These are phyloP conservation scores for Colletotrichum falcatum DNA, from an alignment of 2,329 filamentous ascomycete species.

Conservation along the genomic window DNA sequence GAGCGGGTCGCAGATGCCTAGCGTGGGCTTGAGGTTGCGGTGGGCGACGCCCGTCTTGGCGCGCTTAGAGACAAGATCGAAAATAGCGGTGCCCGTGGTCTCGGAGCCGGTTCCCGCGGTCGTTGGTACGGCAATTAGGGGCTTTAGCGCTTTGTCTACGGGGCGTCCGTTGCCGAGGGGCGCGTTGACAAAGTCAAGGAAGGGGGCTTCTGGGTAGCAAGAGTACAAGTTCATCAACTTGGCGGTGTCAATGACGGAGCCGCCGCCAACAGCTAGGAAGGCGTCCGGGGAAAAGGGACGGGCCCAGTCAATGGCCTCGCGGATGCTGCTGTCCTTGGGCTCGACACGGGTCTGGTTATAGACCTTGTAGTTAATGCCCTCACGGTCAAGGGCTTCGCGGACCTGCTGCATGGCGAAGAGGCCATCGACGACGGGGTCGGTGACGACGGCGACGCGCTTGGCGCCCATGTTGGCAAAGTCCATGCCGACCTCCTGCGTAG, in stretches of 20 bases:
- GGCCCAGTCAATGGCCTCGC: conserved; percentile 88
- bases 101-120: conserved; percentile 91
- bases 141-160: conserved; percentile 76
- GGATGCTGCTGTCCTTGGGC: conserved; percentile 93
- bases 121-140: conserved; percentile 85
- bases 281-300: conserved; percentile 86
- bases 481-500: conserved; percentile 97
- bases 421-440: conserved; percentile 83
- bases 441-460: conserved; percentile 91
- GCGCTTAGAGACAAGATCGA: conserved; percentile 88
- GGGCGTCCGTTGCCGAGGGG: conserved; percentile 89
- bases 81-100: conserved; percentile 97
- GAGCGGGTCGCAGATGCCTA: conserved; percentile 86
- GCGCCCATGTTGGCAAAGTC: conserved; percentile 93
- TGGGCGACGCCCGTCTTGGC: conserved; percentile 98
- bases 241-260: conserved; percentile 97
- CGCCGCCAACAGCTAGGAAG: conserved; percentile 91
- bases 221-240: conserved; percentile 99
- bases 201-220: conserved; percentile 89
- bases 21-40: conserved; percentile 92
- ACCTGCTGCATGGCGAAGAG: conserved; percentile 92
- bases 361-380: conserved; percentile 84
- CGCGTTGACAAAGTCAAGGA: conserved; percentile 97
- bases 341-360: conserved; percentile 87
- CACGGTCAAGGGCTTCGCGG: conserved; percentile 79